Evolutionary conservation across 148 eudicot species (phyloP), one percentile per base, ranked within the genome.

Genomic region (Salicornia ramosissima): DNA sequence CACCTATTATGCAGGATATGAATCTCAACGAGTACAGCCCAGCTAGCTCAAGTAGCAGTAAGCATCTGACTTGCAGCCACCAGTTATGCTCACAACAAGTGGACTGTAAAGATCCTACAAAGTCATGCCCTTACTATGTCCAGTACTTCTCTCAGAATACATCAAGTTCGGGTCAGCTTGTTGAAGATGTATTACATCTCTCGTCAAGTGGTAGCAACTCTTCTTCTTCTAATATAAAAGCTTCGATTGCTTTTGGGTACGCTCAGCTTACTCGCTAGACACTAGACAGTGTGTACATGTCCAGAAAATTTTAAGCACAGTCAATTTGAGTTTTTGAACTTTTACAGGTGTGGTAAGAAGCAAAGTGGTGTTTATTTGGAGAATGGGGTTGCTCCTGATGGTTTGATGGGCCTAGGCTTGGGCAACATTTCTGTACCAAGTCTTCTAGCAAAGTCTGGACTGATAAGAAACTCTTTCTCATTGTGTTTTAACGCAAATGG

Each of bases 1-100:
- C 97, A 87, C 87, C 87, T 86, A 88, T 94, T 90, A 77, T 94
- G 99, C 97, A 94, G 97, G 98, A 83, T 84, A 86, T 76, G 90
- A 88, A 90, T 80, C 85, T 90, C 46, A 88, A 77, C 59, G 85
- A 90, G 82, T 94, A 94, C 71, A 80, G 52, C 77, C 96, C 92
- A 59, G 83, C 84, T 68, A 64, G 67, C 53, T 94, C 99, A 67
- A 87, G 75, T 81, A 86, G 91, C 50, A 87, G 93, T 78, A 94
- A 78, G 83, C 74, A 71, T 71, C 74, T 94, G 24, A 51, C 73
- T 51, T 94, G 99, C 79, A 83, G 88, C 64, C 89, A 90, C 76
- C 83, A 73, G 73, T 66, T 94, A 71, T 94, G 97, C 79, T 79
- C 83, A 62, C 61, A 77, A 76, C 90, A 86, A 69, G 62, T 81